Evolutionary conservation across 257 asterid species (phyloP).

Genomic region (Echium plantagineum): DNA sequence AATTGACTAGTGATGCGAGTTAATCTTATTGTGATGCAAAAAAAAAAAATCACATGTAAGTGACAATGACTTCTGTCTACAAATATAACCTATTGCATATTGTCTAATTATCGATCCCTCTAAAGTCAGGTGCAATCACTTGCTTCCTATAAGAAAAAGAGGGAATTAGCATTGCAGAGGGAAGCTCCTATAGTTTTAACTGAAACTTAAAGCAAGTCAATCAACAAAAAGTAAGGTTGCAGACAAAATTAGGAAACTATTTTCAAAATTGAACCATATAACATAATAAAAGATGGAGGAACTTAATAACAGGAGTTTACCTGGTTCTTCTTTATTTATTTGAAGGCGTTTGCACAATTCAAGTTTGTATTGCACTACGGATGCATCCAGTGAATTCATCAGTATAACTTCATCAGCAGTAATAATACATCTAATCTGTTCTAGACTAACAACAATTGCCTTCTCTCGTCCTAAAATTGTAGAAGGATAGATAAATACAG

Average conservation of each 20-base stretch:
- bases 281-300: not conserved
- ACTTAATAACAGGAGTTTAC: slow-evolving; percentile 25
- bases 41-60: not conserved
- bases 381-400: slow-evolving; percentile 79
- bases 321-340: slow-evolving; percentile 62
- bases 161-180: not conserved
- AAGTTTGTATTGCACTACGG: slow-evolving; percentile 65
- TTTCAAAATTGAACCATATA: too few species aligned
- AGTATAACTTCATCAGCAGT: slow-evolving; percentile 95
- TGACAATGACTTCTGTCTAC: not conserved
- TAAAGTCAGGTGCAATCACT: not conserved
- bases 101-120: not conserved
- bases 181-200: not conserved
- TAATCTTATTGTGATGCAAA: not conserved
- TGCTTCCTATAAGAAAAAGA: not conserved
- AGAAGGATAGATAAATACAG: slow-evolving; percentile 80
- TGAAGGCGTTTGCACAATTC: slow-evolving; percentile 91
- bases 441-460: slow-evolving; percentile 91
- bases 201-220: not conserved
- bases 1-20: not conserved
- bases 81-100: not conserved
- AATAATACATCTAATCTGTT: slow-evolving; percentile 90
- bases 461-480: slow-evolving; percentile 94
- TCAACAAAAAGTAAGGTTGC: not conserved
- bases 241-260: not conserved